Evolutionary conservation across 768 basidiomycete genomes (phyloP), one percentile per base, ranked within the genome.

Genomic region (Candolleomyces aberdarensis): DNA sequence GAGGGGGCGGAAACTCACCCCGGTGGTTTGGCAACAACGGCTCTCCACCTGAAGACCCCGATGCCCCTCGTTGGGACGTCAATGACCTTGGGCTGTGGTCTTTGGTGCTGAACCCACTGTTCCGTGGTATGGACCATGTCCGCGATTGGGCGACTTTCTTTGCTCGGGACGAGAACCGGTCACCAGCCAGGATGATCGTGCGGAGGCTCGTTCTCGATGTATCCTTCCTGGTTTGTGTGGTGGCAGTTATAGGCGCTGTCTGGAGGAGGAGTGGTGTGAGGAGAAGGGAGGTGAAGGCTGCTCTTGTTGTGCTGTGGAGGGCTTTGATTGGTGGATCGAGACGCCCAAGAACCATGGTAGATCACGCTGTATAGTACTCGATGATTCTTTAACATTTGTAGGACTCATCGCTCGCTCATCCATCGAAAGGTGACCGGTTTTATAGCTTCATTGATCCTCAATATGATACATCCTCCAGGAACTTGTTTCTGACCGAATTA

Each of bases 21-120:
- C 62, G 75, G 3, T 75, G 76, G 75, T 67, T 65, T 60, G 63
- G 58, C 41, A 69, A 69, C 14, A 74, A 79, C n/a, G 75, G 76
- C 39, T 83, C 80, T 40, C 81, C 81, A 5, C 67, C 76, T 39
- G 69, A 72, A 44, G 67, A 74, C 3, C 69, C 69, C 39, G 73
- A 71, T 36, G 62, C 40, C 11, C 71, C 73, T 36, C 72, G 78
- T 19, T 91, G 88, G 87, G 88, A 92, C 69, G 68, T 90, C n/a
- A 83, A 91, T 54, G 90, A 93, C 69, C 77, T 93, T 70, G 92
- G 92, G 51, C 82, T 93, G 77, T 94, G 92, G 92, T 84, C 92
- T 7, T 66, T 88, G 49, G 76, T 92, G 15, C 74, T 91, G 6
- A 84, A 82, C 61, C 91, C 91, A 10, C 56, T 92, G 13, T 73